A percentile compares a stretch with the other conserved stretches of the same genome.
These are phyloP conservation scores for Plectosphaerella sp. DNA, from an alignment of 2,329 filamentous ascomycete genomes.

Conservation along the genomic window DNA sequence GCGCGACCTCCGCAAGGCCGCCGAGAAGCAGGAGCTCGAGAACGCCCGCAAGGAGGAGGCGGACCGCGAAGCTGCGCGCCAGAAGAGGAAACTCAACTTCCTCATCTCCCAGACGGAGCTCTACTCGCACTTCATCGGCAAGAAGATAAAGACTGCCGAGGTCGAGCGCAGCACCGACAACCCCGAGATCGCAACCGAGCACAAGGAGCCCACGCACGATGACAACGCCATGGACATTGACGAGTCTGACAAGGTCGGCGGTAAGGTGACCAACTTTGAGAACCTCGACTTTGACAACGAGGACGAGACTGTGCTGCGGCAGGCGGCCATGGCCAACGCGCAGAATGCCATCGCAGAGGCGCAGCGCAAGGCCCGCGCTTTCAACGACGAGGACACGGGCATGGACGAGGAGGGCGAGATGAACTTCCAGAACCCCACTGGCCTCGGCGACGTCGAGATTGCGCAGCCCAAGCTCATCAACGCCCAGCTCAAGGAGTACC, in stretches of 20 bases:
- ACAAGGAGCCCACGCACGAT: constrained; percentile 34
- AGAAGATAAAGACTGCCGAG: constrained; percentile 97
- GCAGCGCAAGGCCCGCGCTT: constrained; percentile 85
- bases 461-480: constrained; percentile 91
- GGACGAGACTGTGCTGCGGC: constrained; percentile 75
- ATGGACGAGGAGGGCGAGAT: constrained; percentile 93
- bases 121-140: constrained; percentile 98
- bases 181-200: constrained; percentile 60
- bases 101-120: constrained; percentile 97
- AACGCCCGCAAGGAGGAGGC: constrained; percentile 96
- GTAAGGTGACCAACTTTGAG: constrained; percentile 89
- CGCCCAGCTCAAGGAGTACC: constrained; percentile 95
- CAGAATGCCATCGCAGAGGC: constrained; percentile 94
- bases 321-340: constrained; percentile 90
- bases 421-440: constrained; percentile 99
- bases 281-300: constrained; percentile 94
- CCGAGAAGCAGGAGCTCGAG: constrained; percentile 93
- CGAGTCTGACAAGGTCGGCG: constrained; percentile 49
- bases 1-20: constrained; percentile 86
- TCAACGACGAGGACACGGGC: constrained; percentile 67
- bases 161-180: constrained; percentile 88
- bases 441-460: constrained; percentile 89
- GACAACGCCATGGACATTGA: constrained; percentile 40
- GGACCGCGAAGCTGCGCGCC: constrained; percentile 92
- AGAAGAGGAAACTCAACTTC: constrained; percentile 99